Evolutionary conservation across 176 grass and related monocot species (phyloP).

Genomic region (barley (Hordeum vulgare)): DNA sequence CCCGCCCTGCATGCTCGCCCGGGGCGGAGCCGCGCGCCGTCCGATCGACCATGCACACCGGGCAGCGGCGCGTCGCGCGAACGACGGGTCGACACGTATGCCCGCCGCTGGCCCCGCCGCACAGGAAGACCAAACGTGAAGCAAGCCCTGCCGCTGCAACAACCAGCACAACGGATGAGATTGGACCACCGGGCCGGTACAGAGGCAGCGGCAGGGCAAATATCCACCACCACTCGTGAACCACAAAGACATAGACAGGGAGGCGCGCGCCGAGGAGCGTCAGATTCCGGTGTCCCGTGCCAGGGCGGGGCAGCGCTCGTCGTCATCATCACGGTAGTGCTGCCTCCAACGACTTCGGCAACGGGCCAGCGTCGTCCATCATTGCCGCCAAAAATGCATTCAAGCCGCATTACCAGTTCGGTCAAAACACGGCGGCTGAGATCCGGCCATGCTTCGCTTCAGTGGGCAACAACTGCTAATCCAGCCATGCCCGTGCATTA

Average conservation of each 20-base stretch:
- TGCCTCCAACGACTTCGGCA: not conserved
- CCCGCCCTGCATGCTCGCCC: not conserved
- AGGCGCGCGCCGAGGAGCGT: not conserved
- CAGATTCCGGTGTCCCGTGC: not conserved
- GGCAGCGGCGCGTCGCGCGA: not conserved
- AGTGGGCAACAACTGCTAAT: constrained; percentile 10
- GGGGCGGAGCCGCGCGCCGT: not conserved
- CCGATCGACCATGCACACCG: not conserved
- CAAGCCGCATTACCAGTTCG: constrained; percentile 20
- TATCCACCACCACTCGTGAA: constrained; percentile 18
- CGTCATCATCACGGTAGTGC: not conserved
- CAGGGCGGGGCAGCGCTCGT: not conserved
- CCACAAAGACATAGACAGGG: constrained; percentile 23
- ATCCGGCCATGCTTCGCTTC: not conserved
- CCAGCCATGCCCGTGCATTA: not conserved
- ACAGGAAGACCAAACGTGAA: constrained; percentile 18
- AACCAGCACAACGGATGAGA: constrained; percentile 32
- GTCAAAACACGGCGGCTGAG: constrained; percentile 28
- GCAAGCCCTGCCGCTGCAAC: constrained; percentile 19
- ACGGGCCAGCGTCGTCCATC: not conserved
- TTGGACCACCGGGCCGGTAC: constrained; percentile 23
- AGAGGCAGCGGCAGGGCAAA: not conserved
- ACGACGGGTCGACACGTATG: constrained; percentile 2
- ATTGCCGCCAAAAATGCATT: constrained; percentile 29
- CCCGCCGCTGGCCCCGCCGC: not conserved